Percentiles rank a stretch among this genome's conserved stretches.
phyloP scores from a whole-genome alignment of 495 filamentous ascomycete genomes.

The Hamigera avellanea region DNA sequence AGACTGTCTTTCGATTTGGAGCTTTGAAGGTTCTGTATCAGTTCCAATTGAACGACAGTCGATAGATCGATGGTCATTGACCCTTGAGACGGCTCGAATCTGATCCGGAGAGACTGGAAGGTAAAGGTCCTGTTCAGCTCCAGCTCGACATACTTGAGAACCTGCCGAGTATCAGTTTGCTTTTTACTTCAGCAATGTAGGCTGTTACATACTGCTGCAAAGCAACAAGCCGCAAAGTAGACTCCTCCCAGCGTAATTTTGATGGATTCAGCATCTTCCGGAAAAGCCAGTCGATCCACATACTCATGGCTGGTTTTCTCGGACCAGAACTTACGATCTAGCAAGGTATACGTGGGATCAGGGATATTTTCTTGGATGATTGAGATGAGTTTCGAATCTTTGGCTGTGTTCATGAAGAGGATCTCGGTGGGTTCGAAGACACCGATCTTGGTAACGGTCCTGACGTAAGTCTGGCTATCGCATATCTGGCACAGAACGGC shows the following conservation, averaged over 20 bases:
- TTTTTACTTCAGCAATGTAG: not conserved
- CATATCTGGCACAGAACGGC: constrained; percentile 82
- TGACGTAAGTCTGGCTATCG: constrained; percentile 78
- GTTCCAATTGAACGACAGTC: constrained; percentile 73
- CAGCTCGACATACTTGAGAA: constrained; percentile 69
- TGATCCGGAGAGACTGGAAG: constrained; percentile 70
- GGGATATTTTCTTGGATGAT: constrained; percentile 61
- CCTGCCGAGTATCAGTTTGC: constrained; percentile 35
- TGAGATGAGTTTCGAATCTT: constrained; percentile 63
- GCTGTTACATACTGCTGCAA: constrained; percentile 61
- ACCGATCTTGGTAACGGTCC: constrained; percentile 69
- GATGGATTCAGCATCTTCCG: constrained; percentile 65
- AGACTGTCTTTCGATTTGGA: constrained; percentile 65
- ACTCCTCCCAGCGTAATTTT: constrained; percentile 69
- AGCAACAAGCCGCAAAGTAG: constrained; percentile 83
- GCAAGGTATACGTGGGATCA: constrained; percentile 38
- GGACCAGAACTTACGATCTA: constrained; percentile 86
- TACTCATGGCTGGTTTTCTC: constrained; percentile 69
- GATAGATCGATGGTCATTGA: constrained; percentile 90
- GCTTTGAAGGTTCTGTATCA: constrained; percentile 78
- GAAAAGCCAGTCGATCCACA: constrained; percentile 66
- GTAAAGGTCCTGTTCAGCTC: constrained; percentile 53
- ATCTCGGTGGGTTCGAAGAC: constrained; percentile 69
- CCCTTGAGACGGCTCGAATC: constrained; percentile 79
- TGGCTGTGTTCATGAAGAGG: constrained; percentile 58